Evolutionary conservation across 2,329 filamentous ascomycete species (phyloP).

Genomic region (Metarhizium brunneum): DNA sequence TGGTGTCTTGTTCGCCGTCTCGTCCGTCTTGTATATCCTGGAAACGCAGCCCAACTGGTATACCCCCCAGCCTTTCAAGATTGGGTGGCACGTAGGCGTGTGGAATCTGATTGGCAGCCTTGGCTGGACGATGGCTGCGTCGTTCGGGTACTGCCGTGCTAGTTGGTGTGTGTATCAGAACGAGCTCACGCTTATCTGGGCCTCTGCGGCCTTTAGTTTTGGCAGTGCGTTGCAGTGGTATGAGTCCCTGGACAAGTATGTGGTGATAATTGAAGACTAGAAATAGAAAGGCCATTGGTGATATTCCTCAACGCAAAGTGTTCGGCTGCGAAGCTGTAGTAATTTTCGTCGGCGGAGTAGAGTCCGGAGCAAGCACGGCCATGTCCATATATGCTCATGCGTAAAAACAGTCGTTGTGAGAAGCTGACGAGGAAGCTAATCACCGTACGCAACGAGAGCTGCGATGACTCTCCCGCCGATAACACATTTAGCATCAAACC

Average conservation of each 20-base stretch:
- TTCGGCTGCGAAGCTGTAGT: neutral
- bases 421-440: no score
- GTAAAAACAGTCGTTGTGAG: no score
- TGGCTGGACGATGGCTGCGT: conserved; percentile 51
- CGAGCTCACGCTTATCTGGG: conserved; percentile 23
- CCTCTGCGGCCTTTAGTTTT: conserved; percentile 8
- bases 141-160: conserved; percentile 36
- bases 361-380: no score
- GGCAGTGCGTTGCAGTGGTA: conserved; percentile 15
- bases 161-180: conserved; percentile 29
- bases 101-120: conserved; percentile 55
- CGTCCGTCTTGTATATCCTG: conserved; percentile 48
- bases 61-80: conserved; percentile 38
- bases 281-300: no score
- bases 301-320: no score
- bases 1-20: conserved; percentile 51
- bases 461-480: no score
- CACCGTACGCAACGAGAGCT: no score
- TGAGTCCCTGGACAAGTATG: conserved; percentile 14
- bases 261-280: neutral
- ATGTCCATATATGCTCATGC: no score
- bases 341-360: no score
- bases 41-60: conserved; percentile 57
- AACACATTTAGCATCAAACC: no score
- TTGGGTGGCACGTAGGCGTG: conserved; percentile 57